Evolutionary conservation across 2,329 filamentous ascomycete genomes (phyloP), one percentile per base, ranked within the genome.

Genomic region (Pseudomassariella vexata): DNA sequence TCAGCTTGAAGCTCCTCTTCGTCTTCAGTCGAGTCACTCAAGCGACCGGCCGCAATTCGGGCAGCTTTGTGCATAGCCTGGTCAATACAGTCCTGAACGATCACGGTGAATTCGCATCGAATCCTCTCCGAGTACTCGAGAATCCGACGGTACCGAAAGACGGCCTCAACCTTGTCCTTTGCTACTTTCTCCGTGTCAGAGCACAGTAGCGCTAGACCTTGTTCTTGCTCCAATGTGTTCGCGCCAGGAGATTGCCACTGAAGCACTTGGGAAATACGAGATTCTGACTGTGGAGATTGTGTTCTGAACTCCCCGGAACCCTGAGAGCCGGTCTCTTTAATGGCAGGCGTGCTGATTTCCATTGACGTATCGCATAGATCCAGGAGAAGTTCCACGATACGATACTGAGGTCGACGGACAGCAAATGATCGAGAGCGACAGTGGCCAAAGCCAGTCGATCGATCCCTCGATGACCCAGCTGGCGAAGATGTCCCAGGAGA

Each of bases 111-210:
- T 50, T 98, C 92, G 28, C 95, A 75, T 4, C 94, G 85, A 42
- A 98, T 95, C 19, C 94, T 81, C 60, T 98, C 92, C 0, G 89
- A 82, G 54, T 98, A 98, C 56, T 98, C 92, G 19, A 98, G 80
- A 30, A 96, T 94, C 47, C 83, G 82, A 30, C 90, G 82, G 57
- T 96, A 87, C 20, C 92, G 84, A 42, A 94, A 79, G 6, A 96
- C 85, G 5, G 90, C 85, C 49, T 98, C 92, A 2, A 96, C 85
- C 56, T 98, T 98, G 26, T 83, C 76, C 49, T 80, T 85, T 17
- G 89, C 85, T 23, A 87, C 75, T 49, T 75, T 80, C 55, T 92
- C 87, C 0, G 89, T 96, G 52, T 98, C 92, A 10, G 85, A 75
- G 53, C 88, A 95, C n/a, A 98, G 65, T 17, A 88, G 59, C 22